Conservation (phyloP, 495 filamentous ascomycete genomes). For the Aspergillus mulundensis region DNA sequence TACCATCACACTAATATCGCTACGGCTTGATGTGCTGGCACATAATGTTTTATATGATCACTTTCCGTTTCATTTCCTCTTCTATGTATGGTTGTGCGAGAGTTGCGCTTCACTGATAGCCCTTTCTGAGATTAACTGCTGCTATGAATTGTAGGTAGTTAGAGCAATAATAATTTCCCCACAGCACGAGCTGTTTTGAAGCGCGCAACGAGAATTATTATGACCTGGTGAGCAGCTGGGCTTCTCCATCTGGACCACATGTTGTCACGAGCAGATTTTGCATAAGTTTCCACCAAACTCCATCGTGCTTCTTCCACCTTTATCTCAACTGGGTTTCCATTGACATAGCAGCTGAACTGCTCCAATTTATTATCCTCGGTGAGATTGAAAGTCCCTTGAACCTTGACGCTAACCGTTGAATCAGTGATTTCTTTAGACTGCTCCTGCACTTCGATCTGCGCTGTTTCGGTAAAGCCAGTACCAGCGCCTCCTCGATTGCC, state of each 20-base stretch:
- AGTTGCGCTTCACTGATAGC: neutral
- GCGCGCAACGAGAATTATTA: slow-evolving; percentile 22
- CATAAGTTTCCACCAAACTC: slow-evolving; percentile 21
- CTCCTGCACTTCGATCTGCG: too few species aligned
- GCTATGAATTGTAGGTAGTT: neutral
- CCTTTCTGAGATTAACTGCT: neutral
- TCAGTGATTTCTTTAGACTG: too few species aligned
- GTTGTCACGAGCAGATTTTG: slow-evolving; percentile 23
- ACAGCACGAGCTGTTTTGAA: slow-evolving; percentile 12
- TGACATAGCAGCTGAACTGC: slow-evolving; percentile 22
- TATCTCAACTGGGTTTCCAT: slow-evolving; percentile 24
- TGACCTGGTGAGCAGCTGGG: slow-evolving; percentile 22
- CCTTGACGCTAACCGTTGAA: too few species aligned
- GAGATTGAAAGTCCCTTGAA: neutral
- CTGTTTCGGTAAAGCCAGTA: too few species aligned
- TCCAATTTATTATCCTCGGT: slow-evolving; percentile 6
- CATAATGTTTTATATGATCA: neutral
- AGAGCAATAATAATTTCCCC: slow-evolving; percentile 28
- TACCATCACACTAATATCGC: neutral
- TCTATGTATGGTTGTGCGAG: neutral
- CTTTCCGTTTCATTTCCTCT: neutral
- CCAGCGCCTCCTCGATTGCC: slow-evolving; percentile 8
- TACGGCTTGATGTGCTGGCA: neutral
- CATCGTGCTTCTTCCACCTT: slow-evolving; percentile 14
- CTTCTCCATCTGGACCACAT: slow-evolving; percentile 29